Evolutionary conservation across 1,139 yeast species (phyloP), one percentile per base, ranked within the genome.

Genomic region (Suhomyces guaymorum): DNA sequence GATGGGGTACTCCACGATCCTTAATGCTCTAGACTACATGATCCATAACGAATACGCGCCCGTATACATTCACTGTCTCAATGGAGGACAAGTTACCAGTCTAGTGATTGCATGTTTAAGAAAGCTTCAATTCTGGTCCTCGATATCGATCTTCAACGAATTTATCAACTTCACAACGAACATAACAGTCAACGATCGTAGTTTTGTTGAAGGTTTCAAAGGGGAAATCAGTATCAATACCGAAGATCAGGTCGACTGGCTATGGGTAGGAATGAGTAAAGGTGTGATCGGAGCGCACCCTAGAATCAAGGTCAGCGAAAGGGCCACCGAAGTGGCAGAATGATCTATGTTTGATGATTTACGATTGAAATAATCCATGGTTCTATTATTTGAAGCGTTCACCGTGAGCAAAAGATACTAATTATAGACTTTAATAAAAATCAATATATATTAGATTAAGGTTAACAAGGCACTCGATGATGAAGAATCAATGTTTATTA

Each of bases 21-120:
- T 75, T 2, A 65, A 70, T 33, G 83, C 84, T 0, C 61, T 89
- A 15, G 76, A 78, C 42, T 62, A 78, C 30, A 68, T 88, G 47
- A 69, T 83, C 12, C 80, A 83, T 51, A 64, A 68, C 22, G 72
- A 74, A 26, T 66, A 71, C 47, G 75, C 81, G 9, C 96, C 97
- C 1, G 67, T 85, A 7, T 90, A 85, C 54, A 59, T 92, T 4
- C 96, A 90, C 57, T 90, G 97, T 57, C 64, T 82, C 17, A 90
- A 87, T 54, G 97, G 97, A 0, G 89, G 95, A 6, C 92, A 88
- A 47, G 85, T 87, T 2, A 85, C 95, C 0, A 79, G 94, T 21
- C 66, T 92, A 32, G 78, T 88, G 3, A 75, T 90, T 23, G 97
- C 97, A 6, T 88, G 97, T 55, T 65, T 89, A 27, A 65, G 98